These are phyloP conservation scores for Orbilia oligospora DNA, from an alignment of 2,329 filamentous ascomycete genomes.

Conservation along the genomic window DNA sequence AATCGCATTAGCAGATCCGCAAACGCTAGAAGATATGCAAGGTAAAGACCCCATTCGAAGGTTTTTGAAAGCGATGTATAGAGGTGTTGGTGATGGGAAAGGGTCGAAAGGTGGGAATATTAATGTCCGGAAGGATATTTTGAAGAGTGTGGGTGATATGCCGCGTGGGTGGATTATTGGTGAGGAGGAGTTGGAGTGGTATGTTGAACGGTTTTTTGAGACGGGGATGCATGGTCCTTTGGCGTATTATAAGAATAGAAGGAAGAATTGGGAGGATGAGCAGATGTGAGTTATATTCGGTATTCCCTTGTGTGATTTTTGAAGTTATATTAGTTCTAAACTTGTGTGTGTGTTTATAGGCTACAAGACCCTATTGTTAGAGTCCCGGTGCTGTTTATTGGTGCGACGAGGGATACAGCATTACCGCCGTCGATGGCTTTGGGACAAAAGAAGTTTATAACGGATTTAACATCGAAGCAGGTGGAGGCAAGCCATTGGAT, in stretches of 20 bases:
- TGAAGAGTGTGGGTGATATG: conserved; percentile 75
- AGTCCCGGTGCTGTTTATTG: conserved; percentile 81
- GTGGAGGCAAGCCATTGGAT: conserved; percentile 86
- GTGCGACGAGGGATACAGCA: conserved; percentile 79
- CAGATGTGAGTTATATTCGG: conserved; percentile 65
- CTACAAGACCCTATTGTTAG: conserved; percentile 68
- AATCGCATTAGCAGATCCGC: conserved; percentile 80
- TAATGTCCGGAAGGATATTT: conserved; percentile 74
- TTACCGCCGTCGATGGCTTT: conserved; percentile 79
- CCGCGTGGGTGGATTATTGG: conserved; percentile 74
- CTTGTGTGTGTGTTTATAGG: conserved; percentile 20
- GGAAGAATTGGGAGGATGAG: conserved; percentile 84
- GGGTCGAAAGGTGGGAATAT: conserved; percentile 74
- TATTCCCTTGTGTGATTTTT: background rate
- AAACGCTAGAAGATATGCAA: conserved; percentile 74
- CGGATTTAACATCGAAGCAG: conserved; percentile 75
- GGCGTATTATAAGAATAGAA: conserved; percentile 87
- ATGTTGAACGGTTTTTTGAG: conserved; percentile 80
- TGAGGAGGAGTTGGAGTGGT: conserved; percentile 80
- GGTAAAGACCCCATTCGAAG: conserved; percentile 76
- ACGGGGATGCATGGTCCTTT: conserved; percentile 83
- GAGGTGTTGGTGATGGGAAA: conserved; percentile 73
- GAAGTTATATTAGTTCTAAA: background rate
- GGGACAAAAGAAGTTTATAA: conserved; percentile 79
- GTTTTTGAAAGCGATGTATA: conserved; percentile 81